These are phyloP conservation scores for Brassica rapa DNA, from an alignment of 345 rosid species.

Conservation along the genomic window DNA sequence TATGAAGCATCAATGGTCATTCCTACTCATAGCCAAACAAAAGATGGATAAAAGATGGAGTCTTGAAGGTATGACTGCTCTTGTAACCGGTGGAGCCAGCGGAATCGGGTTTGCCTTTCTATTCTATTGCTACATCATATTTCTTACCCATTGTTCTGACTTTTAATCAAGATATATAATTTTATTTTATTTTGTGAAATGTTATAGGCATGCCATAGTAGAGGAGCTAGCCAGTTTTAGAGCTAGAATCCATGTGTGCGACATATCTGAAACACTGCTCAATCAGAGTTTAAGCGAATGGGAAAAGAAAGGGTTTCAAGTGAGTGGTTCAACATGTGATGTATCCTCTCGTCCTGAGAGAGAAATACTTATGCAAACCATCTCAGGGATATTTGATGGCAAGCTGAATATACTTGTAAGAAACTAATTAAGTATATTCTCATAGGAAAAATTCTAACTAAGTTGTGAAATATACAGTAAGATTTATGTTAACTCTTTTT, in stretches of 20 bases:
- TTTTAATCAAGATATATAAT: neutral
- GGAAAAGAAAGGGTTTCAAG: slow-evolving; percentile 28
- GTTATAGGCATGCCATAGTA: slow-evolving; percentile 28
- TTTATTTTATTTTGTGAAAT: neutral
- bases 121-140: neutral
- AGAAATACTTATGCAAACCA: slow-evolving; percentile 16
- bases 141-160: neutral
- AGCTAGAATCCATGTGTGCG: slow-evolving; percentile 28
- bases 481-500: neutral
- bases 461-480: neutral
- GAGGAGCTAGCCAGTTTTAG: slow-evolving; percentile 35
- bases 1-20: neutral
- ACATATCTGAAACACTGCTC: slow-evolving; percentile 16
- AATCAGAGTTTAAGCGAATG: slow-evolving; percentile 28
- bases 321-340: slow-evolving; percentile 34
- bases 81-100: neutral
- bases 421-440: neutral
- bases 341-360: slow-evolving; percentile 22
- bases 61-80: slow-evolving; percentile 1
- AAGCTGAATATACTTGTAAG: slow-evolving; percentile 36
- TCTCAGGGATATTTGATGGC: slow-evolving; percentile 10
- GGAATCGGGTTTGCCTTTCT: neutral
- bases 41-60: slow-evolving; percentile 3
- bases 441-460: neutral
- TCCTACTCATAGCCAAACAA: neutral